Base-by-base conservation (phyloP, 805 yeast species). In the Lipomyces lipofer region DNA sequence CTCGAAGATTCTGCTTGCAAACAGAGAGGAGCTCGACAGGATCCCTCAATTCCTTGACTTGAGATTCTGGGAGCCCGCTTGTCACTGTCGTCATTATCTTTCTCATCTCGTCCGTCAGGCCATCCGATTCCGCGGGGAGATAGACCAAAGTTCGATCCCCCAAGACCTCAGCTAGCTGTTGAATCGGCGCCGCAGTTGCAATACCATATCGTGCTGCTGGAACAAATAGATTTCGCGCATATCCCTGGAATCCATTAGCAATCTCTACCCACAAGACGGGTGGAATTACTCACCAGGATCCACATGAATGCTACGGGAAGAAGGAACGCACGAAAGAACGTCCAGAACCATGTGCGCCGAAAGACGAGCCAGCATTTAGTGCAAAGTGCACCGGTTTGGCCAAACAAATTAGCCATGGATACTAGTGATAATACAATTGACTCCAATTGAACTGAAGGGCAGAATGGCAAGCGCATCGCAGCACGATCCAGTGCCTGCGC, bases 1-100 rank as follows among this genome's bases (percentile, higher is more conserved):
- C 73, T 19, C 63, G 59, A 19, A 69, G 58, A 28, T 63, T 66
- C 54, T 68, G 69, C 3, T 54, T 54, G 45, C 73, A 69, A 19
- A 60, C 45, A 0, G 56, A 43, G 46, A 58, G 60, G 25, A 68
- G 52, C 19, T 67, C 70, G 25, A 44, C 43, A 9, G 64, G 57
- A 52, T 56, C 38, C 39, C 58, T 51, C 35, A 70, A 56, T 9
- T 44, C 55, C 19, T 49, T 29, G 27, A 69, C 58, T 40, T 68
- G 70, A 13, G 35, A 32, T 2, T 45, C 24, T 3, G 72, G 70
- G 1, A 69, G 52, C 1, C 69, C 71, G 4, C 48, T 48, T 13
- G 71, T 55, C 6, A 69, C 73, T 1, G 13, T 43, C n/a, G 47
- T 38, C 64, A 63, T 67, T 46, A 69, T 61, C 5, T 49, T 39